Evolutionary conservation across 257 asterid species (phyloP), one percentile per base, ranked within the genome.

Genomic region (Solanum lignicaule): DNA sequence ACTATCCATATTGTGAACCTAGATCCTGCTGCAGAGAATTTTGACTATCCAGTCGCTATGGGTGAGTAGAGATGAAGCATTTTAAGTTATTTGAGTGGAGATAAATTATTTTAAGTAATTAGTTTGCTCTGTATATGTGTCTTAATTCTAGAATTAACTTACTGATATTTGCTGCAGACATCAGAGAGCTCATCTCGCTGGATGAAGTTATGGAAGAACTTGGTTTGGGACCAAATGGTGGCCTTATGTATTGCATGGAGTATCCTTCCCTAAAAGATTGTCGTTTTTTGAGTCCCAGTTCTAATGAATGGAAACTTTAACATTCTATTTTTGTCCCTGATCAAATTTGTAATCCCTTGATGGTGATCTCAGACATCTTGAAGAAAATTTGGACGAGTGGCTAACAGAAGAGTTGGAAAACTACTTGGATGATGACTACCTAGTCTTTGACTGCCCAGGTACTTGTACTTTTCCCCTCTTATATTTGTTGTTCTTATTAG

Each of bases 201-300:
- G 99, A 97, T 88, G 98, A 97, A 90, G 99, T 94, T 79, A 97
- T 97, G 99, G 99, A 96, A 91, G 98, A 96, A 88, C 95, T 95
- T 81, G 94, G 95, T 74, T 91, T 97, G 88, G 98, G 99, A 87
- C 99, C 98, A 85, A 97, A 97, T 90, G 99, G 99, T 84, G 98
- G 98, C 87, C 98, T 97, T 87, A 90, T 97, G 65, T 96, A 97
- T 92, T 97, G 99, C 94, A 97, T 97, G 99, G 99, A 97, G 98
- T 97, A 97, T 95, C 98, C 98, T 92, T 92, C 81, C 25, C 21
- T 7, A n/a, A 55, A 38, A 25, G 18, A 38, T 86, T 83, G 12
- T 87, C 62, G 36, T 60, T 73, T 58, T 43, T 8, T 48, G 32
- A 23, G 12, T 81, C 65, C 38, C 66, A 29, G 9, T 43, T 46